Conservation (phyloP, 2,329 filamentous ascomycete genomes). For the Xylaria sp. region DNA sequence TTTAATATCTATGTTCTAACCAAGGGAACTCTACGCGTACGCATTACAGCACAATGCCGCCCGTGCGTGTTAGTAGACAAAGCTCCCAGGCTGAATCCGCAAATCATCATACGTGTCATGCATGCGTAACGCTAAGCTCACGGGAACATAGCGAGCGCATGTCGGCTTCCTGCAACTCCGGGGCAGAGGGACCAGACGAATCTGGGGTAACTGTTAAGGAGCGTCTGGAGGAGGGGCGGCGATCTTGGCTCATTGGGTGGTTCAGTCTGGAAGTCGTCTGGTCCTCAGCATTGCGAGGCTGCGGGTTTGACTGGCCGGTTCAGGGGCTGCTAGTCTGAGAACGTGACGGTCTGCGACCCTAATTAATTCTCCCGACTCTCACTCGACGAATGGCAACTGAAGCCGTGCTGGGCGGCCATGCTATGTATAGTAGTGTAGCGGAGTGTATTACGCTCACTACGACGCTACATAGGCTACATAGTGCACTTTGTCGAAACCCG, state of each 20-base stretch:
- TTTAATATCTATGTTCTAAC: neutral
- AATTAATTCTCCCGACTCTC: conserved; percentile 21
- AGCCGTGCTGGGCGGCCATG: conserved; percentile 12
- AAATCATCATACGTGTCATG: conserved; percentile 32
- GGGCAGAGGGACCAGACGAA: conserved; percentile 30
- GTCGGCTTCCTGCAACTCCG: conserved; percentile 34
- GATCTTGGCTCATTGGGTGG: conserved; percentile 25
- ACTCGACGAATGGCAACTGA: conserved; percentile 28
- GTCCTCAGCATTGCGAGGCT: conserved; percentile 30
- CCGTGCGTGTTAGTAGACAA: conserved; percentile 9
- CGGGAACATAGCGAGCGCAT: conserved; percentile 28
- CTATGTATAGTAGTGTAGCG: conserved; percentile 9
- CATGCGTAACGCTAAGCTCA: conserved; percentile 35
- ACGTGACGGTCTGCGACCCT: conserved; percentile 17
- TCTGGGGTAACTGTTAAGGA: conserved; percentile 39
- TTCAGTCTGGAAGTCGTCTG: neutral
- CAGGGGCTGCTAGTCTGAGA: conserved; percentile 19
- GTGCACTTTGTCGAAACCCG: conserved; percentile 18
- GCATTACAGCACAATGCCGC: conserved; percentile 14
- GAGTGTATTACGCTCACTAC: neutral
- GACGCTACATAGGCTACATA: conserved; percentile 5
- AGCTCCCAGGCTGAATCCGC: conserved; percentile 16
- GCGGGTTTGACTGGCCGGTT: conserved; percentile 33
- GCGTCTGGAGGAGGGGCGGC: conserved; percentile 26
- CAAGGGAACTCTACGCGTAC: neutral